Evolutionary conservation across 2,329 filamentous ascomycete species (phyloP), one percentile per base, ranked within the genome.

Genomic region (Nigrospora osmanthi): DNA sequence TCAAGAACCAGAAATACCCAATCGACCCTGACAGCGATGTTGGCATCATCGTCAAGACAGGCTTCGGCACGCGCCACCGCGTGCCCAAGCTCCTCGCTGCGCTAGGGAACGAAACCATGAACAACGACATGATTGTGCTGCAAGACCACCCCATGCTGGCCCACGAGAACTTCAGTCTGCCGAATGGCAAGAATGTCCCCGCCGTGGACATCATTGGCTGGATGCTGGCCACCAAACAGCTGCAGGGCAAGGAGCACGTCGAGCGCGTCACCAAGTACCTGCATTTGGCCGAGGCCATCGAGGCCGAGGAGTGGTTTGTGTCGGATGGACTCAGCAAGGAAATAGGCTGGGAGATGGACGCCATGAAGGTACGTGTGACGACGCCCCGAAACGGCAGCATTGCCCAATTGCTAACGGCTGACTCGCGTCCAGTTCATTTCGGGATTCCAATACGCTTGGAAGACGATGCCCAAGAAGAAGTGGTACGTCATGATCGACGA

Each of bases 401-500:
- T 28, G 23, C 23, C 23, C 10, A 10, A 2, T 28, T 28, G 23
- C 23, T 28, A 28, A 28, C 23, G 23, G 23, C 9, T 28, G 5
- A 28, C 6, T 28, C 23, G 23, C 23, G 35, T 47, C 2, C 47
- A 78, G 75, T 78, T 78, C 54, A 69, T 79, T 42, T 69, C 73
- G 35, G 71, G 73, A 37, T 69, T 80, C 51, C 72, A 78, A 51
- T 67, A 75, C 48, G 64, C 71, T 16, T 76, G 72, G 62, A 58
- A 64, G 35, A 64, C 60, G 14, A 63, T 78, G 54, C 76, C 75
- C 0, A 57, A 65, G 48, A 80, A 78, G 62, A 76, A 76, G 55
- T 80, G 76, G 76, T 80, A 78, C 53, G 57, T 79, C 49, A 70
- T 80, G 50, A 58, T 76, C 13, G 76, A 80, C 57, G 76, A 80